These are phyloP conservation scores for Fusarium decemcellulare DNA, from an alignment of 2,329 filamentous ascomycete species.

Conservation along the genomic window DNA sequence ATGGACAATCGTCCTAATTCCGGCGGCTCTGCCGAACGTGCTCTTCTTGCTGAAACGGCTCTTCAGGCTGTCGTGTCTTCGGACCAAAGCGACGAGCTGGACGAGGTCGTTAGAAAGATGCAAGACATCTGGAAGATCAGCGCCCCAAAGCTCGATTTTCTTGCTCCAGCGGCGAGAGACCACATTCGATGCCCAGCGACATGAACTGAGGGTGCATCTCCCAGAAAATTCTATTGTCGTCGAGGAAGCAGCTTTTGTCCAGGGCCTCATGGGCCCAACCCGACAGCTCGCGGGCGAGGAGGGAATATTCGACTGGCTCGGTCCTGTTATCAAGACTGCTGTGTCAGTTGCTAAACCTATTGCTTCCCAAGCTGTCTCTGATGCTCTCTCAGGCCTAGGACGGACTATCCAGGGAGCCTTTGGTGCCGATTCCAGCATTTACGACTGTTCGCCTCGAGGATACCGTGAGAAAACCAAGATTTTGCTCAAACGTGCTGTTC, in stretches of 20 bases:
- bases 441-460: not conserved
- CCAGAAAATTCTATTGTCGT: not conserved
- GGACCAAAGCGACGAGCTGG: conserved; percentile 7
- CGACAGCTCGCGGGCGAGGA: conserved; percentile 15
- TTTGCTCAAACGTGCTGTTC: conserved; percentile 22
- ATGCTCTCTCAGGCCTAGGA: not conserved
- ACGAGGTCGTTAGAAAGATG: conserved; percentile 27
- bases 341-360: not conserved
- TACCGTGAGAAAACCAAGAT: conserved; percentile 7
- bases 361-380: not conserved
- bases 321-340: not conserved
- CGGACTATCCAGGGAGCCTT: not conserved
- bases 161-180: conserved; percentile 5
- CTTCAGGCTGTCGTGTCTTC: conserved; percentile 37
- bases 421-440: not conserved
- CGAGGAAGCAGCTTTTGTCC: conserved; percentile 7
- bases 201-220: not conserved
- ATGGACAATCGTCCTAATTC: not conserved
- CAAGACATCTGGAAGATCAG: conserved; percentile 15
- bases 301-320: not conserved
- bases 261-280: conserved; percentile 26
- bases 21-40: conserved; percentile 32
- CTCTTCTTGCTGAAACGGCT: conserved; percentile 39
- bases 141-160: conserved; percentile 15
- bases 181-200: not conserved